Base-by-base conservation (phyloP, 2,329 filamentous ascomycete genomes). In the Tolypocladium paradoxum region DNA sequence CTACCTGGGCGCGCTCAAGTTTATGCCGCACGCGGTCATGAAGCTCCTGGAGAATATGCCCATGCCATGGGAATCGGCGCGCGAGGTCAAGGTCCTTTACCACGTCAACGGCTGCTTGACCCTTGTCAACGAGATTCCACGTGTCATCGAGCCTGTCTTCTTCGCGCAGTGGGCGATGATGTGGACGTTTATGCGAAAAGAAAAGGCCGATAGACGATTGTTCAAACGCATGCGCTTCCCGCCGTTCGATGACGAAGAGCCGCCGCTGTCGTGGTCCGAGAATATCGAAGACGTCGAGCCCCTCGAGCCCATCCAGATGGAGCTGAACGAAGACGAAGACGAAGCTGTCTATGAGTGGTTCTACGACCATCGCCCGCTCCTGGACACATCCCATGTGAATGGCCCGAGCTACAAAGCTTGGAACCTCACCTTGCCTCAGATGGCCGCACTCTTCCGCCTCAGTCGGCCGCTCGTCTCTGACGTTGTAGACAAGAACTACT, bases 171-270 rank as follows among this genome's bases (percentile, higher is more conserved):
- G 93, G 93, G 93, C 93, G 14, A 95, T 92, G 52, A 99, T 99
- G 93, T 99, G 93, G 93, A 85, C 95, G 29, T 90, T 88, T 46
- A 99, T 99, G 93, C 84, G 93, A 62, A 87, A 95, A 62, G 93
- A 99, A 68, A 99, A 99, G 78, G 93, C 90, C 65, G 93, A 99
- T 65, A 78, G 93, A 70, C 78, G 92, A 65, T 83, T 97, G 62
- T 99, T 99, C 78, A 99, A 99, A 76, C 84, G 93, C 59, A 99
- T 99, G 93, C 84, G 95, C 61, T 99, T 99, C 63, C 93, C 93
- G 20, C 95, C 95, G 0, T 99, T 99, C 61, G 93, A 99, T 61
- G 95, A 99, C 65, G 93, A 99, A 73, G 93, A 99, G 66, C 95
- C 93, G 6, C 95, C 93, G 14, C 76, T 99, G 60, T 96, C 90